A percentile compares a stretch with the other conserved stretches of the same genome.
phyloP scores from a whole-genome alignment of 139 green algal species.

The Volvox reticuliferus region DNA sequence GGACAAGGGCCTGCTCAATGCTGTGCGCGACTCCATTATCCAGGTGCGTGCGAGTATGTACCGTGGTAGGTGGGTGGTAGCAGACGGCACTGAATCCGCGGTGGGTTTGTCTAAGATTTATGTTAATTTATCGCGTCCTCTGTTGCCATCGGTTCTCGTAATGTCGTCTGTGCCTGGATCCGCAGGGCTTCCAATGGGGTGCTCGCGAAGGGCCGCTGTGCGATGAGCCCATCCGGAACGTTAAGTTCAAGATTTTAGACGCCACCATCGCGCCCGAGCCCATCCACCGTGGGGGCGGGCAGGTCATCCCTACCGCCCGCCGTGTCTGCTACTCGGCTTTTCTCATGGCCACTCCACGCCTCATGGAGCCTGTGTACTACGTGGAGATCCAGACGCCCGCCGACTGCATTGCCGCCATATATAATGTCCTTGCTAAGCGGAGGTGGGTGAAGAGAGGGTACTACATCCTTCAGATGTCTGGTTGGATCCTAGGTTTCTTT shows the following conservation, averaged over 20 bases:
- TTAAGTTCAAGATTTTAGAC: conserved; percentile 95
- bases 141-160: no score
- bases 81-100: no score
- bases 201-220: conserved; percentile 96
- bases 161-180: no score
- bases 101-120: no score
- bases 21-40: conserved; percentile 88
- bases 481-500: no score
- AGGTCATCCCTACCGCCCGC: conserved; percentile 94
- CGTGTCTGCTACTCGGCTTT: conserved; percentile 95
- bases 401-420: conserved; percentile 97
- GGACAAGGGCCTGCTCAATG: conserved; percentile 91
- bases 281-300: conserved; percentile 90
- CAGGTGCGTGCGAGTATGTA: conserved; percentile 64
- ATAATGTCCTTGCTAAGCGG: conserved; percentile 96
- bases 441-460: conserved; percentile 9
- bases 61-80: neutral
- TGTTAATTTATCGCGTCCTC: no score
- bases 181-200: conserved; percentile 82
- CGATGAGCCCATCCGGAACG: conserved; percentile 97
- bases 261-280: conserved; percentile 80
- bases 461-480: no score
- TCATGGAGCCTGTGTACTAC: conserved; percentile 95
- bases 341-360: conserved; percentile 95
- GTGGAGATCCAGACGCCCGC: conserved; percentile 81